Percentiles rank a stretch among this genome's conserved stretches.
phyloP scores from a whole-genome alignment of 768 basidiomycete genomes.

The Tulasnella sp. region DNA sequence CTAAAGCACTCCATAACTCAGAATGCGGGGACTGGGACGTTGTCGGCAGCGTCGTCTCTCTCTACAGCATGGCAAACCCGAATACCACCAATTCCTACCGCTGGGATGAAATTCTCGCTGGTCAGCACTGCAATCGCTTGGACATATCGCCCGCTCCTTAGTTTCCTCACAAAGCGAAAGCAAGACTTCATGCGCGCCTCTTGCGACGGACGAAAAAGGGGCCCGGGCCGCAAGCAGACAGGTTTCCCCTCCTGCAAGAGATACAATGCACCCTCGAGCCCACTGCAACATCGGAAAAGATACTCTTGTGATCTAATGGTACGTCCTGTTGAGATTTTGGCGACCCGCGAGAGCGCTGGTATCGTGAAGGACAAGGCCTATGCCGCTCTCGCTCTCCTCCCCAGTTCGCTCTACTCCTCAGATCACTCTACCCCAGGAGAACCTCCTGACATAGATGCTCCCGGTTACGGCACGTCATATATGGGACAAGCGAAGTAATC shows the following conservation, averaged over 20 bases:
- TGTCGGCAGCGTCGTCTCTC: background rate
- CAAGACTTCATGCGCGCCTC: background rate
- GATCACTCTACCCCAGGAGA: too few relatives aligned
- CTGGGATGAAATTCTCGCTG: background rate
- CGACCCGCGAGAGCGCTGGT: too few relatives aligned
- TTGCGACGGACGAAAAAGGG: background rate
- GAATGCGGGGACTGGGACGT: background rate
- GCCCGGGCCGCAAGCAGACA: background rate
- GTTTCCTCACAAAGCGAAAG: background rate
- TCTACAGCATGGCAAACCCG: background rate
- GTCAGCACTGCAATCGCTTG: background rate
- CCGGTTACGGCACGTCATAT: background rate
- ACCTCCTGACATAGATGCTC: background rate
- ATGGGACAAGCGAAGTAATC: background rate
- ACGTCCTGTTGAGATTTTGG: too few relatives aligned
- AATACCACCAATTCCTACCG: background rate
- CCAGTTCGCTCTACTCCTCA: too few relatives aligned
- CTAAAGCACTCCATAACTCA: background rate
- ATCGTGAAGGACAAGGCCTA: too few relatives aligned
- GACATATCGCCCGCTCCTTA: background rate
- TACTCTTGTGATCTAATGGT: background rate
- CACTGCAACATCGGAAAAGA: background rate
- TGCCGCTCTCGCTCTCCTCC: too few relatives aligned
- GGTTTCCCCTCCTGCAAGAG: background rate
- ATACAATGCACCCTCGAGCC: background rate